A percentile compares a stretch with the other conserved stretches of the same genome.
Conservation (phyloP, 306 rosid genomes). For the Dalbergia oliveri region DNA sequence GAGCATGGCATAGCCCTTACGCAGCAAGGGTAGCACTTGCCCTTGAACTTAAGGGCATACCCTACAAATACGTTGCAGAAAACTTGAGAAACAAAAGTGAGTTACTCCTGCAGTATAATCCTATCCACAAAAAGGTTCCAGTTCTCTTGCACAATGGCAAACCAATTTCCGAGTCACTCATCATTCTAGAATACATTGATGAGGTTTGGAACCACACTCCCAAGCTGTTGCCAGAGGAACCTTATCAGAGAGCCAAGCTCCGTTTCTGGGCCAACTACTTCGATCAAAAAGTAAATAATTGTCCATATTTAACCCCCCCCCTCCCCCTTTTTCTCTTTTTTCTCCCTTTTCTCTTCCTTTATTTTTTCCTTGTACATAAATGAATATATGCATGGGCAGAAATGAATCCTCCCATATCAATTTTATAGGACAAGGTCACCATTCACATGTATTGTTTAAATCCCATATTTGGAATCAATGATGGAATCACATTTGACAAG, state of each 20-base stretch:
- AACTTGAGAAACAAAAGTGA: slow-evolving; percentile 54
- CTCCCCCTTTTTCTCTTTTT: neutral
- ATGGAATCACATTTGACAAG: too few relatives aligned
- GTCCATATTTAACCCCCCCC: neutral
- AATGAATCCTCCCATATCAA: too few relatives aligned
- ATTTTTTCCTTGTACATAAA: too few relatives aligned
- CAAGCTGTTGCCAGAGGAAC: slow-evolving; percentile 51
- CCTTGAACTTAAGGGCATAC: slow-evolving; percentile 56
- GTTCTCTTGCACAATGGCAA: slow-evolving; percentile 54
- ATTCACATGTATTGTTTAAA: too few relatives aligned
- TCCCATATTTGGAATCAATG: too few relatives aligned
- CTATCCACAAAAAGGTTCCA: slow-evolving; percentile 53
- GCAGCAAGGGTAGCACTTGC: slow-evolving; percentile 50
- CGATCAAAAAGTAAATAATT: slow-evolving; percentile 41
- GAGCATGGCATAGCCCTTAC: slow-evolving; percentile 43
- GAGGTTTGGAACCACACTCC: slow-evolving; percentile 52
- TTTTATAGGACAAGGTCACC: too few relatives aligned
- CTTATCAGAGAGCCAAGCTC: slow-evolving; percentile 50
- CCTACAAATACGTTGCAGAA: slow-evolving; percentile 52
- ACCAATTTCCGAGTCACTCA: slow-evolving; percentile 50
- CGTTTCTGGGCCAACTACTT: slow-evolving; percentile 55
- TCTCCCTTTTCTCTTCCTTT: too few relatives aligned
- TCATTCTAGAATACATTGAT: slow-evolving; percentile 58
- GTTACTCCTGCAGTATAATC: slow-evolving; percentile 52
- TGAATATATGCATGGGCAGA: too few relatives aligned